These are phyloP conservation scores for Dacryopinax spathularia DNA, from an alignment of 768 basidiomycete genomes.

Conservation along the genomic window DNA sequence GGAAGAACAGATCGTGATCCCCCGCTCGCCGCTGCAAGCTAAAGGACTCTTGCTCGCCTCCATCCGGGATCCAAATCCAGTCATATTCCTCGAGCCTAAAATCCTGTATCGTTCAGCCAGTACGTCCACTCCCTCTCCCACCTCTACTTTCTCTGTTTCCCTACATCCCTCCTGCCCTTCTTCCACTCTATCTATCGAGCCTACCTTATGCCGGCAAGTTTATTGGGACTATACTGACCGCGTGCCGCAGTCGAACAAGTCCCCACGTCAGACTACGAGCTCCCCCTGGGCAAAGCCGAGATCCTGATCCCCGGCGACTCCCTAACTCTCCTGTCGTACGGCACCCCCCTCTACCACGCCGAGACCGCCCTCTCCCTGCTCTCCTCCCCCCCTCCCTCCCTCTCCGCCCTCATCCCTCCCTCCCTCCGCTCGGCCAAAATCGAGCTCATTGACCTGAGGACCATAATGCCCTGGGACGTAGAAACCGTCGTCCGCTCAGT, in stretches of 20 bases:
- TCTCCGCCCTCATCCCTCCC: conserved; percentile 51
- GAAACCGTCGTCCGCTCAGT: conserved; percentile 72
- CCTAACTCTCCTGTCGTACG: conserved; percentile 82
- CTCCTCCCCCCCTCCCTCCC: conserved; percentile 43
- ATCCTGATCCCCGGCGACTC: conserved; percentile 59
- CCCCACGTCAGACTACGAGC: conserved; percentile 67
- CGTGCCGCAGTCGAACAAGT: conserved; percentile 71
- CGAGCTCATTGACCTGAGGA: conserved; percentile 82
- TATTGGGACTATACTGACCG: too few species aligned
- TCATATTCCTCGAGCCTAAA: conserved; percentile 92
- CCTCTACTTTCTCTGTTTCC: not conserved
- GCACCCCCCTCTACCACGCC: conserved; percentile 85
- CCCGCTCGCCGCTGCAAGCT: conserved; percentile 88
- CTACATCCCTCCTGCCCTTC: not conserved
- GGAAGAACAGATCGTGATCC: conserved; percentile 52
- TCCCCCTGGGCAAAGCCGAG: conserved; percentile 77
- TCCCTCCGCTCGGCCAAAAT: conserved; percentile 54
- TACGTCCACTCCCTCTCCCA: conserved; percentile 18
- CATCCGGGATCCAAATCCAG: conserved; percentile 85
- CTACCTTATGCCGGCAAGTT: too few species aligned
- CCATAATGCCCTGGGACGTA: conserved; percentile 80
- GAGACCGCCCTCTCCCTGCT: conserved; percentile 70
- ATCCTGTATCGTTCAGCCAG: conserved; percentile 82
- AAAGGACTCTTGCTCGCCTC: conserved; percentile 78
- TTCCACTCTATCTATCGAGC: not conserved